These are phyloP conservation scores for Phialophora verrucosa DNA, from an alignment of 2,329 filamentous ascomycete genomes.

Conservation along the genomic window DNA sequence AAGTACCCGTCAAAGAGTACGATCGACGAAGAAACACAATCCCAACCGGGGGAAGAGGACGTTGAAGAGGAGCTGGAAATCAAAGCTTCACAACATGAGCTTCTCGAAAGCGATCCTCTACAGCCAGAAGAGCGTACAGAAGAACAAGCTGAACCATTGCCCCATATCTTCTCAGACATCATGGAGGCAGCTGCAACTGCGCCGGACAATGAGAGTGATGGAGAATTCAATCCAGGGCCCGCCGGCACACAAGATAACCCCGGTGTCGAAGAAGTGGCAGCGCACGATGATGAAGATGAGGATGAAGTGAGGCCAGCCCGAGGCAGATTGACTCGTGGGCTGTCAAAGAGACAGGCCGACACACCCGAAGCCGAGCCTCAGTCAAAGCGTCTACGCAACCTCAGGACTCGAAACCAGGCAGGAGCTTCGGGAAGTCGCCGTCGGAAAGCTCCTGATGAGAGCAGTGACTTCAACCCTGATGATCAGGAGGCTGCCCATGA, in stretches of 20 bases:
- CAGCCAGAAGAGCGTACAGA: slow-evolving; percentile 40
- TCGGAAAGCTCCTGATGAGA: slow-evolving; percentile 58
- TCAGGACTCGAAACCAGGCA: slow-evolving; percentile 41
- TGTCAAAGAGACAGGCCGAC: slow-evolving; percentile 42
- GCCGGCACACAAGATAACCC: slow-evolving; percentile 48
- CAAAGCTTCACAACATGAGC: slow-evolving; percentile 50
- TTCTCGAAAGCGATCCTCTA: slow-evolving; percentile 49
- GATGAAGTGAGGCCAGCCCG: slow-evolving; percentile 60
- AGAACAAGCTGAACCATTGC: slow-evolving; percentile 34
- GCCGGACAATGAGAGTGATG: slow-evolving; percentile 37
- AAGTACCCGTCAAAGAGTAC: slow-evolving; percentile 47
- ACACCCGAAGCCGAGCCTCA: slow-evolving; percentile 44
- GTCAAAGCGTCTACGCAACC: slow-evolving; percentile 41
- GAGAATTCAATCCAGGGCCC: slow-evolving; percentile 40
- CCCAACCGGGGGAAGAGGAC: slow-evolving; percentile 44
- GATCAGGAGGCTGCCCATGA: slow-evolving; percentile 63
- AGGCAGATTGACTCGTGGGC: slow-evolving; percentile 47
- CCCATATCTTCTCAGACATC: slow-evolving; percentile 36
- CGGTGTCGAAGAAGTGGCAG: slow-evolving; percentile 51
- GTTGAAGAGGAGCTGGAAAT: slow-evolving; percentile 42
- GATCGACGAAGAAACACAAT: slow-evolving; percentile 51
- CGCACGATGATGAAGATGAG: slow-evolving; percentile 48
- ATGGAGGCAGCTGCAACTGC: slow-evolving; percentile 31
- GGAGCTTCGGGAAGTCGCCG: slow-evolving; percentile 51
- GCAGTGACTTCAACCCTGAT: slow-evolving; percentile 68